Percentiles rank a stretch among this genome's conserved stretches.
phyloP scores from a whole-genome alignment of 1,284 basidiomycete species.

The Megacollybia platyphylla region DNA sequence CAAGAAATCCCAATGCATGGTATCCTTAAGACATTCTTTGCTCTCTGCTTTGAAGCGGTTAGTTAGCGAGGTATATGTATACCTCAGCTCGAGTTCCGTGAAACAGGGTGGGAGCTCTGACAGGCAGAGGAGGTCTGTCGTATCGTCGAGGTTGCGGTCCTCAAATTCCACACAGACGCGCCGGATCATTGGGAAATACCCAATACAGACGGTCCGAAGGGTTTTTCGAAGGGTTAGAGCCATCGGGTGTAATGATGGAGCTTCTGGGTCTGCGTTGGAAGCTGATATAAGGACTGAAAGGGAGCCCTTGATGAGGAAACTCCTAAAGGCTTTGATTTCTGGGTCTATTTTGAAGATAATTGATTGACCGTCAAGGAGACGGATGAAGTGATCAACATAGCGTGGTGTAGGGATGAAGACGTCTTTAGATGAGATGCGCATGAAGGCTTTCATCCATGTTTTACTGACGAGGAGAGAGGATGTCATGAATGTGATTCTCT shows the following conservation, averaged over 20 bases:
- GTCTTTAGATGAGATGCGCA: not conserved
- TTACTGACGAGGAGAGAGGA: slow-evolving; percentile 1
- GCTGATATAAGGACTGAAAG: not conserved
- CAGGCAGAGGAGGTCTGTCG: not conserved
- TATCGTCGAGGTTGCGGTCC: not conserved
- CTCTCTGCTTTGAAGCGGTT: too few species aligned
- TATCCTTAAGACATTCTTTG: too few species aligned
- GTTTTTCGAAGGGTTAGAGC: not conserved
- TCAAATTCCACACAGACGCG: not conserved
- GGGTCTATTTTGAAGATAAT: not conserved
- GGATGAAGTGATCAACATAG: not conserved
- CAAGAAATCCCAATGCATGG: too few species aligned
- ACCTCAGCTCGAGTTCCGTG: not conserved
- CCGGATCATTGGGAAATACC: not conserved
- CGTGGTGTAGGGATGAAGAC: not conserved
- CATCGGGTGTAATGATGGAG: not conserved
- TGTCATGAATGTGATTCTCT: not conserved
- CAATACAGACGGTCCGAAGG: not conserved
- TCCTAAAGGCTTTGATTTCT: not conserved
- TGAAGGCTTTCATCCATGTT: slow-evolving; percentile 1
- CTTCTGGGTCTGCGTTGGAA: not conserved
- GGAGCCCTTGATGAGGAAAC: not conserved
- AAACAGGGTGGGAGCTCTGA: not conserved
- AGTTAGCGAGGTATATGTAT: not conserved
- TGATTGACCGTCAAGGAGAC: not conserved